Evolutionary conservation across 1,284 basidiomycete genomes (phyloP), one percentile per base, ranked within the genome.

Genomic region (Ustilago tritici): DNA sequence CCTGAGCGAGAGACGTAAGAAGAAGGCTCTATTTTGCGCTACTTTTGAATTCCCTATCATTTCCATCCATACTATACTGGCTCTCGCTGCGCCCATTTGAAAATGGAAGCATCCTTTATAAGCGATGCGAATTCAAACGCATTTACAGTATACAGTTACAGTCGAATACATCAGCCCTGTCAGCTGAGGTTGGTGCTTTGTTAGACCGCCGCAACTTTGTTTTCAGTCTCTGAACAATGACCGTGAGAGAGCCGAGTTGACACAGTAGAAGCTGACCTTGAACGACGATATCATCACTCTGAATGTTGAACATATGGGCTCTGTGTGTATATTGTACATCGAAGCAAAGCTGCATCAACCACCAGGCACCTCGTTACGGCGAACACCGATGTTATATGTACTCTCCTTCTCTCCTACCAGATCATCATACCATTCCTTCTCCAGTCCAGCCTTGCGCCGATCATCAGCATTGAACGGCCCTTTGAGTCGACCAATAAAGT

Each of bases 401-500:
- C 65, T 70, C 55, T 62, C 28, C 70, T 78, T 80, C 55, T 92
- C 91, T 2, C 93, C 93, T 60, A 87, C 89, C 69, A 95, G 87
- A 79, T 91, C 82, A n/a, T 85, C 84, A 58, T 87, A 87, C 84
- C 84, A 87, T 23, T 80, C 83, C 32, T 70, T 78, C 34, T 70
- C 66, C 61, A 88, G 50, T 1, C 87, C 87, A 0, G 93, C 93
- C 83, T 90, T 91, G 79, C 91, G 90, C 54, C 93, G 87, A 80
- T 93, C 93, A 28, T 89, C 89, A 0, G 89, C 89, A 86, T 95
- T 95, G 87, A 95, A 95, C 3, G 93, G 93, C 0, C 93, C 93
- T 82, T 93, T 93, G 50, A 95, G 89, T 67, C 91, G 91, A 1
- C 93, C 93, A 38, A 89, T 88, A 89, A 94, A 95, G 41, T 93